Base-by-base conservation (phyloP, 108 stramenopile species). In the Asterionellopsis glacialis region DNA sequence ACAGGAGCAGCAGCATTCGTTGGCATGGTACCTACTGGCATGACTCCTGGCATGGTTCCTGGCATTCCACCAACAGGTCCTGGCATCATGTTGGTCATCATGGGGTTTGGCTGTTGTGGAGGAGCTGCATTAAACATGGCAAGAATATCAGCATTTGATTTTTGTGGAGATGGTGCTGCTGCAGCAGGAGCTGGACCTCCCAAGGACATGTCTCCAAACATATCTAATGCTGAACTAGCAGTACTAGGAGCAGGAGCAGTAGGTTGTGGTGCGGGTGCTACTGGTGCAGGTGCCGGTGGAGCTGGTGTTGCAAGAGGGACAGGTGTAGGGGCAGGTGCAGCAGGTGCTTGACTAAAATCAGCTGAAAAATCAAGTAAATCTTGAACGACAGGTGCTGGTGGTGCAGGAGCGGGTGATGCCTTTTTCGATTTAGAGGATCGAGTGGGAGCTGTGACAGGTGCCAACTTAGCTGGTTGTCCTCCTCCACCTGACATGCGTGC, bases 131-230 rank as follows among this genome's bases (percentile, higher is more conserved):
- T 67, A 61, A 88, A 88, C 76, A 88, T 72, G 40, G 78, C 68
- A 81, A 88, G 24, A 55, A 88, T 88, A 26, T 81, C 74, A 51
- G 75, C 80, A 48, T 70, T 83, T 18, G 78, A 77, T 45, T 59
- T 45, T 47, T 55, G 47, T 5, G 54, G 45, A 9, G 53, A 50
- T 53, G 68, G 48, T 14, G 57, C 27, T 24, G 56, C 51, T 19
- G 63, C 45, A 53, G 45, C 41, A 2, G 15, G 23, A 14, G 62
- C 21, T 27, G 43, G 57, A 44, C 45, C 43, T 18, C 21, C 43
- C n/a, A 75, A 43, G 19, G 57, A 52, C 76, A 75, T 77, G 53
- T 68, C 53, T 12, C 69, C 58, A 58, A 80, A 80, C 61, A 80
- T 51, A 62, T 80, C 79, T 58, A 77, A 56, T 14, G 45, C 45